Evolutionary conservation across 1,139 yeast genomes (phyloP), one percentile per base, ranked within the genome.

Genomic region (Zhuliangozyma parablackwelliae): DNA sequence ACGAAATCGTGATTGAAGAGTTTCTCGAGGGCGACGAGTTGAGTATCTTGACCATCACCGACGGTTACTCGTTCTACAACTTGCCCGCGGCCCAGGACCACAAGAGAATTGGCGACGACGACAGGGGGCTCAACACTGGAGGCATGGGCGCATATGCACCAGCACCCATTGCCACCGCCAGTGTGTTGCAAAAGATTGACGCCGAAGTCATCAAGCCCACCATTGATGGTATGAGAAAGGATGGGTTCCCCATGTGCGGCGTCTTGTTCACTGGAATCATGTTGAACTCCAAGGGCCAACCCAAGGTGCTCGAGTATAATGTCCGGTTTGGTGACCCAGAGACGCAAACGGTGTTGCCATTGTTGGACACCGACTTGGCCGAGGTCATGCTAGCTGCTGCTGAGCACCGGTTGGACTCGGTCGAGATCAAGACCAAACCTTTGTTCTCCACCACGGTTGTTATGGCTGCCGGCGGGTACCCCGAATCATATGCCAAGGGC

Each of bases 141-240:
- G 99, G 99, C 46, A 94, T 94, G 99, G 99, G 99, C 46, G 95
- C 98, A 12, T 94, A 94, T 56, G 95, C 97, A 5, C 99, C 98
- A 33, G 95, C 97, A 7, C 98, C 98, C 37, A 75, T 90, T 43
- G 92, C 86, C 20, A 82, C 92, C 24, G 80, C 86, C 5, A 72
- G 74, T 28, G 61, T 92, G 27, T 65, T 89, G 51, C 65, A 73
- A 42, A 72, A 80, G 59, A 89, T 94, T 54, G 80, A 89, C 54
- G 69, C 71, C 36, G 72, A 76, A 25, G 76, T 94, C 52, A 76
- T 94, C 50, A 81, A 84, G 64, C 98, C 97, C 40, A 86, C 97
- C 31, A 83, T 94, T 56, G 92, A 82, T 50, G 98, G 98, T 42
- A 87, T 94, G 96, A 84, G 99, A 68, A 77, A 75, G 54, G 98